Evolutionary conservation across 1,284 basidiomycete genomes (phyloP).

Genomic region (Austroboletus sp.): DNA sequence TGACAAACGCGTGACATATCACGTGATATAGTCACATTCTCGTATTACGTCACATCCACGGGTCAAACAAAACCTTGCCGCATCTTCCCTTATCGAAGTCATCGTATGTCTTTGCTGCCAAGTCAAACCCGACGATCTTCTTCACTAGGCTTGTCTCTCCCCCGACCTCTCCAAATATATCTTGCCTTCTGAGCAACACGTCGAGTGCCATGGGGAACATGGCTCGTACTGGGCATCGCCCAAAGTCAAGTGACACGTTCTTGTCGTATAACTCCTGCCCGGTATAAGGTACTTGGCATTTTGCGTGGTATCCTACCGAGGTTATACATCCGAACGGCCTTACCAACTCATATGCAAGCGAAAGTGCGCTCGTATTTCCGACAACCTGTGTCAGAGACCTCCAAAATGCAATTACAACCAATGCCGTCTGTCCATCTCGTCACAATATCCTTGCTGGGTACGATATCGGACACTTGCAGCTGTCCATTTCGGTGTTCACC

Average conservation of each 20-base stretch:
- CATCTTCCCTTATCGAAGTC: conserved; percentile 63
- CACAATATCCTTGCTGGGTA: conserved; percentile 46
- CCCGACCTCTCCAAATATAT: conserved; percentile 62
- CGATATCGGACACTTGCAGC: conserved; percentile 47
- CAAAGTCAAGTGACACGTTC: conserved; percentile 77
- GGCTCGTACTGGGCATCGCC: conserved; percentile 77
- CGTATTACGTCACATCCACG: conserved; percentile 39
- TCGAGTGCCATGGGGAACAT: conserved; percentile 72
- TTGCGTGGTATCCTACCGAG: conserved; percentile 71
- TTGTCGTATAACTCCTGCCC: conserved; percentile 71
- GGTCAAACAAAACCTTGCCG: conserved; percentile 70
- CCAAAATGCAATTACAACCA: conserved; percentile 61
- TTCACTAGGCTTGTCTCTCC: conserved; percentile 56
- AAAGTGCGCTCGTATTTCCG: conserved; percentile 65
- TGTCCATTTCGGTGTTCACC: conserved; percentile 33
- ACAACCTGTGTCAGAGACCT: conserved; percentile 63
- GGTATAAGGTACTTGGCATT: conserved; percentile 50
- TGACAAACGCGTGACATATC: conserved; percentile 18
- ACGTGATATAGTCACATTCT: conserved; percentile 17
- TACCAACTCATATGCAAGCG: conserved; percentile 70
- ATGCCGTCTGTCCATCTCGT: conserved; percentile 46
- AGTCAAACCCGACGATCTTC: conserved; percentile 49
- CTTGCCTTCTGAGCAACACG: conserved; percentile 62
- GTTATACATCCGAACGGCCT: conserved; percentile 75
- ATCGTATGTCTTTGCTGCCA: conserved; percentile 53